Percentiles rank a stretch among this genome's conserved stretches.
Conservation (phyloP, 2,329 filamentous ascomycete species). For the Westerdykella ornata region DNA sequence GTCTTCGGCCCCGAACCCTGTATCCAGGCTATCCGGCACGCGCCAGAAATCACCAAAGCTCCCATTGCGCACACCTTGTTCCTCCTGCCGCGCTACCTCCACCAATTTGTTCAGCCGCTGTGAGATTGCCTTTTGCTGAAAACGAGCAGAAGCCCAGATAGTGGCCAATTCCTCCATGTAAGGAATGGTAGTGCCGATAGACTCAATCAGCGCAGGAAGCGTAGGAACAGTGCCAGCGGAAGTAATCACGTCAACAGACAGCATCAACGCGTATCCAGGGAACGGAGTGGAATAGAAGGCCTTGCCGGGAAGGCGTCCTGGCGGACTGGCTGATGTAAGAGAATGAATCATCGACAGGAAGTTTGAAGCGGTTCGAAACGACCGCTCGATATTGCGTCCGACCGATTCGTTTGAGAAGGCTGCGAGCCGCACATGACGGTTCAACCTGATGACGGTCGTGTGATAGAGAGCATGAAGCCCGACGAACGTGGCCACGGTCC, state of each 20-base stretch:
- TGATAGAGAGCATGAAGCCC: slow-evolving; percentile 63
- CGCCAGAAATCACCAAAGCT: slow-evolving; percentile 33
- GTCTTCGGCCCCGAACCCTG: slow-evolving; percentile 40
- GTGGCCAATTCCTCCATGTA: slow-evolving; percentile 51
- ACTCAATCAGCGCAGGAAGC: slow-evolving; percentile 49
- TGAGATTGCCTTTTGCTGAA: slow-evolving; percentile 47
- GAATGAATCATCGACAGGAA: slow-evolving; percentile 32
- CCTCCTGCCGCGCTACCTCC: slow-evolving; percentile 34
- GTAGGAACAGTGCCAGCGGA: slow-evolving; percentile 45
- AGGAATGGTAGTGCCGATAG: slow-evolving; percentile 48
- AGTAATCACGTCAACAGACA: slow-evolving; percentile 61
- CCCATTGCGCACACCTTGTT: slow-evolving; percentile 26
- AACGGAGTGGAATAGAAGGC: slow-evolving; percentile 50
- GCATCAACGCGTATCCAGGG: slow-evolving; percentile 54
- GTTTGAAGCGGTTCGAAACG: slow-evolving; percentile 23
- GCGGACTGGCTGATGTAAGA: slow-evolving; percentile 21
- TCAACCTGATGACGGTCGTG: slow-evolving; percentile 57
- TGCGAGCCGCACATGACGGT: slow-evolving; percentile 47
- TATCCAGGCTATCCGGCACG: slow-evolving; percentile 36
- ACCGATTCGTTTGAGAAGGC: slow-evolving; percentile 24
- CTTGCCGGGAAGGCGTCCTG: slow-evolving; percentile 26
- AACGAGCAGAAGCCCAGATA: slow-evolving; percentile 55
- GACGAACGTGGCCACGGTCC: slow-evolving; percentile 54
- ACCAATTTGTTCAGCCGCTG: slow-evolving; percentile 43
- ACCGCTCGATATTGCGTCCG: slow-evolving; percentile 26